A percentile compares a stretch with the other conserved stretches of the same genome.
phyloP scores from a whole-genome alignment of 495 filamentous ascomycete genomes.

The Pseudevernia furfuracea region DNA sequence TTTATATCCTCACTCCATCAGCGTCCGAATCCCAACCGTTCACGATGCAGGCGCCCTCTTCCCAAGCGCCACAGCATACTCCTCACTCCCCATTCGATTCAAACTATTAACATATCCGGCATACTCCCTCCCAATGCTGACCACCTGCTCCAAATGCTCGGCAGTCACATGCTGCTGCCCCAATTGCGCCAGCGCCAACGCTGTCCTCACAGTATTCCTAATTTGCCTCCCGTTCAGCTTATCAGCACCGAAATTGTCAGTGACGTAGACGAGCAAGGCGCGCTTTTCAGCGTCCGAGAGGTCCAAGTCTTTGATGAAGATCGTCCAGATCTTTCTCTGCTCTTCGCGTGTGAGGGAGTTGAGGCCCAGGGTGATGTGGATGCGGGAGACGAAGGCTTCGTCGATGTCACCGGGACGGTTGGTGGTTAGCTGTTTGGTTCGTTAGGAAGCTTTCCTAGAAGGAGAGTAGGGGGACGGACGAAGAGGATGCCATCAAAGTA shows the following conservation, averaged over 20 bases:
- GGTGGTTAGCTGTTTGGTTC: conserved; percentile 15
- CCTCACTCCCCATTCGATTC: conserved; percentile 17
- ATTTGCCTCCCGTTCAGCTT: conserved; percentile 23
- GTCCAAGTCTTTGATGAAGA: conserved; percentile 22
- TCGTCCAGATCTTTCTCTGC: conserved; percentile 21
- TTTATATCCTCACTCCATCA: too few species aligned
- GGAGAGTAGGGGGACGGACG: conserved; percentile 5
- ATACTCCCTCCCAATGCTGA: conserved; percentile 20
- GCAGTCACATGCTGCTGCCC: conserved; percentile 6
- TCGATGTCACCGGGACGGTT: conserved; percentile 23
- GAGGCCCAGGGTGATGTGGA: conserved; percentile 21
- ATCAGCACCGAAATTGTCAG: conserved; percentile 15
- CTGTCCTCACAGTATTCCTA: conserved; percentile 21
- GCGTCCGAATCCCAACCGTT: not conserved
- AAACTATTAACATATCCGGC: conserved; percentile 13
- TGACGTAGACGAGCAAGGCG: conserved; percentile 14
- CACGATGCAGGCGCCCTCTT: conserved; percentile 6
- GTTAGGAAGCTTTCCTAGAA: not conserved
- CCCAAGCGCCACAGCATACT: conserved; percentile 19
- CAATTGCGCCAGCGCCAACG: conserved; percentile 21
- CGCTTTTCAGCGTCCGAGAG: conserved; percentile 14
- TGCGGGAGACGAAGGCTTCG: conserved; percentile 24
- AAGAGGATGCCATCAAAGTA: conserved; percentile 43
- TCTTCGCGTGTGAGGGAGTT: conserved; percentile 13
- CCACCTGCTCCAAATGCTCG: conserved; percentile 21